A percentile compares a stretch with the other conserved stretches of the same genome.
These are phyloP conservation scores for Nicotiana benthamiana DNA, from an alignment of 257 asterid species.

Conservation along the genomic window DNA sequence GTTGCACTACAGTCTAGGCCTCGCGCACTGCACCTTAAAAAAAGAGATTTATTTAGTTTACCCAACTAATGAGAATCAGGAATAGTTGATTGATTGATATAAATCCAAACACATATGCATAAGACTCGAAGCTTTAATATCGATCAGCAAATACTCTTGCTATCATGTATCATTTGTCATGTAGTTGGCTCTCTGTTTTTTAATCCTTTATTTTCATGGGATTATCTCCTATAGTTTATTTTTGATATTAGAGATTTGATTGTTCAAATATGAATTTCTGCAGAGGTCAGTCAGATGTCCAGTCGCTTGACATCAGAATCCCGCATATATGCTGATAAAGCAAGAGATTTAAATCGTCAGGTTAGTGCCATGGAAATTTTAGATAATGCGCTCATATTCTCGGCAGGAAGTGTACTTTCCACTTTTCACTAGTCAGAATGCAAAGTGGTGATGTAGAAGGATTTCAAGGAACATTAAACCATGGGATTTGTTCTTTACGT, in stretches of 20 bases:
- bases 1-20: no score
- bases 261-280: constrained; percentile 16
- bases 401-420: neutral
- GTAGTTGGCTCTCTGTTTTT: neutral
- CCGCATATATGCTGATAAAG: constrained; percentile 84
- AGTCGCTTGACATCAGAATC: constrained; percentile 91
- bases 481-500: neutral
- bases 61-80: neutral
- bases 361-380: constrained; percentile 27
- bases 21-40: no score
- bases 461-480: neutral
- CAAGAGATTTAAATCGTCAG: constrained; percentile 95
- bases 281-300: constrained; percentile 90
- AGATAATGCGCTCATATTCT: neutral
- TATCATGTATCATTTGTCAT: neutral
- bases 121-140: neutral
- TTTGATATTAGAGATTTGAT: constrained; percentile 8
- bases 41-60: neutral
- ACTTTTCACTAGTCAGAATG: neutral
- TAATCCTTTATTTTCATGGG: neutral
- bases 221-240: neutral
- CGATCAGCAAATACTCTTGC: neutral
- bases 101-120: neutral
- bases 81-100: neutral
- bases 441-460: neutral